Evolutionary conservation across 139 green algal species (phyloP), one percentile per base, ranked within the genome.

Genomic region (Coccomyxa sp.): DNA sequence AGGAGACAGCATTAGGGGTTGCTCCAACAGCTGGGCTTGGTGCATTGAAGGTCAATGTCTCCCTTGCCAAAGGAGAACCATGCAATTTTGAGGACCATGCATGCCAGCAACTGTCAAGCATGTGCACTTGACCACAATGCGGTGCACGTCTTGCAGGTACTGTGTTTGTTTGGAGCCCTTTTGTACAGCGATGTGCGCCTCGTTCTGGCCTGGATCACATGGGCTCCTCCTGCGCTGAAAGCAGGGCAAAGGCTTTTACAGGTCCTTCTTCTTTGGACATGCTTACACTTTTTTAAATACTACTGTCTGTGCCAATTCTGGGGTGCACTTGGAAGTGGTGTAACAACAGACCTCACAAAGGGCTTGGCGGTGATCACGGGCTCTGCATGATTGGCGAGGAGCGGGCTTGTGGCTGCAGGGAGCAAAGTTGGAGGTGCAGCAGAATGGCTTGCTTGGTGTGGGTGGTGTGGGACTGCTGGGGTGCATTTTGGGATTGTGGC

Each of bases 381-480:
- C 23, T 27, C 66, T 27, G n/a, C n/a, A 74, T 74, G 66, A 7
- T 51, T 51, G 38, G 3, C 38, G 7, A 11, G 7, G 7, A 51
- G 7, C 7, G 7, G 38, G 38, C 38, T 51, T 3, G 63, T 71
- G 18, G 18, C 18, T 71, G 63, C 63, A 71, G 63, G 63, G 71
- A 31, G 9, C 1, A 1, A 31, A 77, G 27, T 77, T 86, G 15
- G 30, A 63, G 63, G 10, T 79, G 85, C 45, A 85, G 74, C 51
- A 87, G 67, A 60, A 83, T 38, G 11, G 84, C 82, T 59, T 83
- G 59, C 31, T 75, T 13, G 28, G 88, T 51, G 45, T 88, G 79
- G 28, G 87, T 74, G 77, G 80, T 58, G 79, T 86, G 84, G 58
- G 92, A 82, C 63, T 92, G 86, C 17, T 68, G 13, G 79, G 67